Evolutionary conservation across 164 flowering plant species (phyloP).

Genomic region (Buxus sempervirens): DNA sequence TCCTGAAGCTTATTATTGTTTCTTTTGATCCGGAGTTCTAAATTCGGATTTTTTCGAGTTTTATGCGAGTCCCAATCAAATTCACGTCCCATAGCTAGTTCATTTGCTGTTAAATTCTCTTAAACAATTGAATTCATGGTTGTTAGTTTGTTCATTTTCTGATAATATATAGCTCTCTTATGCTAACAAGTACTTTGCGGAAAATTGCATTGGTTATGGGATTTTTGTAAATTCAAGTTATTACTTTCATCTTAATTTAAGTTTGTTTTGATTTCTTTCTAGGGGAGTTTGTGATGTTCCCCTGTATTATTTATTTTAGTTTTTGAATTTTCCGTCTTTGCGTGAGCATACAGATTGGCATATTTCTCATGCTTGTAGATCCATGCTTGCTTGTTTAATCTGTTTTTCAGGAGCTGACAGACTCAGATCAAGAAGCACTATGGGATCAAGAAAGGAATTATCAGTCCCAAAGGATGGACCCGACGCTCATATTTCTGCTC

Average conservation of each 20-base stretch:
- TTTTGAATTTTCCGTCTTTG: neutral
- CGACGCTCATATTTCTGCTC: conserved; percentile 28
- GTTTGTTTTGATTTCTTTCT: neutral
- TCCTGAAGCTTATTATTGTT: neutral
- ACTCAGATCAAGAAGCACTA: conserved; percentile 20
- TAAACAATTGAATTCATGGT: neutral
- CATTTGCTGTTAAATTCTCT: conserved; percentile 10
- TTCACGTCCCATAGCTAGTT: neutral
- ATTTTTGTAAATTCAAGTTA: neutral
- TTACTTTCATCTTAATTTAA: neutral
- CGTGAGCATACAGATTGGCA: neutral
- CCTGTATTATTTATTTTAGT: neutral
- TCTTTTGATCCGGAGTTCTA: neutral
- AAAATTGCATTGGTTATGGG: neutral
- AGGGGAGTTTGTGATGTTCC: neutral
- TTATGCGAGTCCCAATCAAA: neutral
- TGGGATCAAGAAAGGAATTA: conserved; percentile 22
- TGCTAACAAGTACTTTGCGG: neutral
- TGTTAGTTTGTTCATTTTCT: neutral
- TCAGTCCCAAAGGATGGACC: conserved; percentile 22
- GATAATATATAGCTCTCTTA: neutral
- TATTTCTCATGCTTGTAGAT: conserved; percentile 12
- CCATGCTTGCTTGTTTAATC: conserved; percentile 16
- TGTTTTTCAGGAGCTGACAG: conserved; percentile 31
- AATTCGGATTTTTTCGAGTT: neutral